phyloP scores from a whole-genome alignment of 2,329 filamentous ascomycete genomes.

The Diplodia corticola region DNA sequence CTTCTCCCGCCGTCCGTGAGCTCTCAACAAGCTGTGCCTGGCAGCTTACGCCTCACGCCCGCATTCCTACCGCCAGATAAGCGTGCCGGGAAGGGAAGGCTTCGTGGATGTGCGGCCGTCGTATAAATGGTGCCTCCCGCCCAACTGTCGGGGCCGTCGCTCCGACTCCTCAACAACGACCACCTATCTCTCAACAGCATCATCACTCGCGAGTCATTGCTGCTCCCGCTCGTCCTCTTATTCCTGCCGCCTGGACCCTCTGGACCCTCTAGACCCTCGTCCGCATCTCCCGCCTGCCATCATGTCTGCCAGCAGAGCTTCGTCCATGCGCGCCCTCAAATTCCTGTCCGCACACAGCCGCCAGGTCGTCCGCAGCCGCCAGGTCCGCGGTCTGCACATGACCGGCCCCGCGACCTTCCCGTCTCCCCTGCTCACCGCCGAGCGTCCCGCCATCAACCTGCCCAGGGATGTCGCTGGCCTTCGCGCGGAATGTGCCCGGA shows the following conservation, averaged over 20 bases:
- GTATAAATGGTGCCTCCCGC: conserved; percentile 1
- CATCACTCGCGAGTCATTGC: conserved; percentile 5
- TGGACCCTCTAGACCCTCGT: too few relatives aligned
- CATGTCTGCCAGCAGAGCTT: conserved; percentile 47
- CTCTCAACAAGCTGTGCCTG: conserved; percentile 19
- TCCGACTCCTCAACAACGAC: not conserved
- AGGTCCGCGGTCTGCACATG: conserved; percentile 57
- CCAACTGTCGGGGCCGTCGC: not conserved
- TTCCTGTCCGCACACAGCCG: conserved; percentile 41
- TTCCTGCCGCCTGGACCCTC: conserved; percentile 7
- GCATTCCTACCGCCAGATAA: not conserved
- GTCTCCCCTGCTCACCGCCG: conserved; percentile 50
- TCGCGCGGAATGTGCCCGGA: conserved; percentile 52
- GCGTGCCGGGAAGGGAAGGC: not conserved
- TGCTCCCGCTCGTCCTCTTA: not conserved
- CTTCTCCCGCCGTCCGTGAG: conserved; percentile 13
- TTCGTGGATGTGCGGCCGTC: not conserved
- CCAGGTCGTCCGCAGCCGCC: conserved; percentile 26
- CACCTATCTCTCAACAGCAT: not conserved
- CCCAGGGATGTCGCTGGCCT: conserved; percentile 54
- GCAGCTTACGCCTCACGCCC: not conserved
- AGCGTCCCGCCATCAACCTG: conserved; percentile 53
- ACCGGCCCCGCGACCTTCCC: conserved; percentile 60
- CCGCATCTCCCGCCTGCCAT: conserved; percentile 21
- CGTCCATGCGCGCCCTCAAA: conserved; percentile 45